A percentile compares a stretch with the other conserved stretches of the same genome.
These are phyloP conservation scores for Phytopythium helicoides DNA, from an alignment of 352 stramenopile species.

Conservation along the genomic window DNA sequence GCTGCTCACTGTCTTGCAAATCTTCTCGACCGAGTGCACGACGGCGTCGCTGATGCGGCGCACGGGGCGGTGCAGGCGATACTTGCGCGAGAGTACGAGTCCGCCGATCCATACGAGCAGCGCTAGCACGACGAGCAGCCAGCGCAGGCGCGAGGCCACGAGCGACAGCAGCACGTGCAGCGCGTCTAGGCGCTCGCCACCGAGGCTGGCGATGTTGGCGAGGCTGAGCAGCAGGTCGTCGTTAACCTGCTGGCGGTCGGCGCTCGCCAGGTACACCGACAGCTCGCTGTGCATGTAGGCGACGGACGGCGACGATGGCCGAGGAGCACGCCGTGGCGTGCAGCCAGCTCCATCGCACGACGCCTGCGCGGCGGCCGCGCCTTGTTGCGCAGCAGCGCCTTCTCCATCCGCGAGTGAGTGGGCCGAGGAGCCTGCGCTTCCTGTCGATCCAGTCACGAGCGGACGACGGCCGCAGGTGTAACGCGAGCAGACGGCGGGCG, in stretches of 20 bases:
- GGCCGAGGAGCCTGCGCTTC: background rate
- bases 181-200: conserved; percentile 29
- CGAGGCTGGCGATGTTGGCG: conserved; percentile 18
- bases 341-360: conserved; percentile 70
- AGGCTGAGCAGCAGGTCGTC: conserved; percentile 35
- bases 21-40: conserved; percentile 13
- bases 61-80: conserved; percentile 49
- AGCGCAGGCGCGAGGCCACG: conserved; percentile 36
- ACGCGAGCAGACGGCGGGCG: too few relatives aligned
- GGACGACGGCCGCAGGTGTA: too few relatives aligned
- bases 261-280: conserved; percentile 34
- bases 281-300: conserved; percentile 68
- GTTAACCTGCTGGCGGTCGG: conserved; percentile 28
- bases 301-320: conserved; percentile 60
- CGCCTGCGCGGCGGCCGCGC: conserved; percentile 21
- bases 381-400: conserved; percentile 7
- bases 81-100: conserved; percentile 42
- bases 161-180: conserved; percentile 27
- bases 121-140: conserved; percentile 36
- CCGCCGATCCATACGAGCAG: conserved; percentile 40
- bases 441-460: background rate
- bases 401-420: background rate
- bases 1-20: conserved; percentile 15
- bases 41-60: conserved; percentile 26
- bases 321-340: conserved; percentile 66